These are phyloP conservation scores for Uronychia setigera DNA, from an alignment of 73 alveolate genomes.

Conservation along the genomic window DNA sequence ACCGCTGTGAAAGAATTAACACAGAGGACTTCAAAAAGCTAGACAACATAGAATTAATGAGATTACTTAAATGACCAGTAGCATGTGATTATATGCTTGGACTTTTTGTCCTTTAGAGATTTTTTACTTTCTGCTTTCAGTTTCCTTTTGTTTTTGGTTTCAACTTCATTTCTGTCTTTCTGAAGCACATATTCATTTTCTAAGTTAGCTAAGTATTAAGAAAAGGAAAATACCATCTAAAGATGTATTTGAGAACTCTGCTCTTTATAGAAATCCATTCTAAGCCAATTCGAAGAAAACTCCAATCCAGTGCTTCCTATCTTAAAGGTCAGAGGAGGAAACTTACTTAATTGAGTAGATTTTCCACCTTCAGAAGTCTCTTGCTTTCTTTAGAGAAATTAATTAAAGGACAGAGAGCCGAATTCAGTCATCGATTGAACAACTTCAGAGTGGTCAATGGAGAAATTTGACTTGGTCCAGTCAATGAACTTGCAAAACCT, in stretches of 20 bases:
- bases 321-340: background rate
- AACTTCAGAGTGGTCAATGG: background rate
- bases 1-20: no score
- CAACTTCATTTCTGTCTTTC: no score
- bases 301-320: background rate
- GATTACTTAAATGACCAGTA: no score
- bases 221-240: background rate
- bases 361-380: background rate
- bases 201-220: background rate
- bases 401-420: background rate
- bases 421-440: background rate
- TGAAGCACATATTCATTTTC: no score
- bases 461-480: background rate
- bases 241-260: background rate
- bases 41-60: no score
- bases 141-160: no score
- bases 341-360: background rate
- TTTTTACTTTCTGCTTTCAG: no score
- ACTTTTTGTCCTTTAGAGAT: no score
- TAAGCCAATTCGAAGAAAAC: background rate
- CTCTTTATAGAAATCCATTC: background rate
- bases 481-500: background rate
- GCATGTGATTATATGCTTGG: no score
- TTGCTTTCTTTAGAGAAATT: background rate
- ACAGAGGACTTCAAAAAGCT: no score